A percentile compares a stretch with the other conserved stretches of the same genome.
Conservation (phyloP, 169 alveolate genomes). For the Eimeria falciformis region DNA sequence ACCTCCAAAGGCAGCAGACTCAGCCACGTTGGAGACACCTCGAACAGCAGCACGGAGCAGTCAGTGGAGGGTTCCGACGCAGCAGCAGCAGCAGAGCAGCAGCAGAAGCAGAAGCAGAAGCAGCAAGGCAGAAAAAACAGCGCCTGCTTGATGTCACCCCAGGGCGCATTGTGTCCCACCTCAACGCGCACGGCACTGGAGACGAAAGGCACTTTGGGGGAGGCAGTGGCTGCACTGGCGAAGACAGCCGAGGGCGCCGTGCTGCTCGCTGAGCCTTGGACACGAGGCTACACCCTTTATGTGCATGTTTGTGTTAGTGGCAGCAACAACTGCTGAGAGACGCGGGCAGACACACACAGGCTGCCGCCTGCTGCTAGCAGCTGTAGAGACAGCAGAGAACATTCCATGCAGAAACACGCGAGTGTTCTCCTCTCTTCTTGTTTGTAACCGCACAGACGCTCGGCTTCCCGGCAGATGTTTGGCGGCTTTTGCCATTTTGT, state of each 20-base stretch:
- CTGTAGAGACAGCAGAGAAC: no score
- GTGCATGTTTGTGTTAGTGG: conserved; percentile 2
- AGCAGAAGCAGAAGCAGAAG: conserved; percentile 1
- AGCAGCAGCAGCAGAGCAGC: conserved; percentile 27
- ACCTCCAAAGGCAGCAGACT: no score
- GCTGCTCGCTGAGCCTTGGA: conserved; percentile 12
- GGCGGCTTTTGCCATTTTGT: no score
- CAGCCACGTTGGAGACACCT: no score
- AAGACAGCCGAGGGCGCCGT: conserved; percentile 1
- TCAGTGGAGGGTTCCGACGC: no score
- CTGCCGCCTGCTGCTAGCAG: no score
- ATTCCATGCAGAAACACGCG: no score
- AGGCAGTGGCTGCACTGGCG: neutral
- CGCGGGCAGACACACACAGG: neutral
- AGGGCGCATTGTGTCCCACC: neutral
- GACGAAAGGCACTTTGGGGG: neutral
- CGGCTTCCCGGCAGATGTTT: no score
- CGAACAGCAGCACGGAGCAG: no score
- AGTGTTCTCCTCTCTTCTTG: no score
- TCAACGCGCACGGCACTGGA: neutral
- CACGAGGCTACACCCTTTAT: conserved; percentile 2
- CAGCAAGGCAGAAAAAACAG: neutral
- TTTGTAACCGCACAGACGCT: no score
- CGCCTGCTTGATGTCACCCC: no score
- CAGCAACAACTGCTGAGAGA: neutral